Base-by-base conservation (phyloP, 2,329 filamentous ascomycete genomes). In the Lasiodiplodia sp. region DNA sequence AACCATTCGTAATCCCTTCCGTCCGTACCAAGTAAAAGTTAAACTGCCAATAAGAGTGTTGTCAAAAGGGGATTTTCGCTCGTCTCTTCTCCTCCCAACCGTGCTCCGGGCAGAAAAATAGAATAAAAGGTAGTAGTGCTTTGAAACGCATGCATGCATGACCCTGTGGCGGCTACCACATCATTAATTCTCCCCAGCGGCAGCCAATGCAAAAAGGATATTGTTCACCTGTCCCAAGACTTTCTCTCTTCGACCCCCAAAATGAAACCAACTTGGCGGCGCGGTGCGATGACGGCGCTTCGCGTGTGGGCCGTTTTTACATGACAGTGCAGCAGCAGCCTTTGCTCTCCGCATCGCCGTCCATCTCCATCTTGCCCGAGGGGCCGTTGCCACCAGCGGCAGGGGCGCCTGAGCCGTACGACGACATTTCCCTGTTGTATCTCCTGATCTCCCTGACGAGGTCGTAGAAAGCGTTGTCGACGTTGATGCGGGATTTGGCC, bases 391-490 rank as follows among this genome's bases (percentile, higher is more conserved):
- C 82, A 70, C 84, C 85, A 74, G 71, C 89, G 84, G 70, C 86
- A 84, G 75, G 88, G 84, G 73, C 90, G 68, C 91, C 91, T 71
- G 90, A 89, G 55, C 91, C 90, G 82, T 96, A 93, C 70, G 92
- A 93, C 70, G 94, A 94, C 90, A 97, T 96, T 79, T 98, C 95
- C 80, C 96, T 95, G 89, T 99, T 98, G 84, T 97, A 98, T 83
- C 93, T 92, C 83, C 96, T 90, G 78, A 99, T 99, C 81, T 98
- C 96, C 79, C 96, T 92, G 69, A 99, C 96, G 75, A 98, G 94
- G 79, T 98, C 94, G 87, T 95, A 98, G 84, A 99, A 99, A 67
- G 95, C 94, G 83, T 96, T 94, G 83, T 99, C 96, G 76, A 99
- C 96, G 79, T 98, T 97, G 85, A 96, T 96, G 80, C 95, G 91